Base-by-base conservation (phyloP, 176 grass and related monocot species). In the Avena insularis region DNA sequence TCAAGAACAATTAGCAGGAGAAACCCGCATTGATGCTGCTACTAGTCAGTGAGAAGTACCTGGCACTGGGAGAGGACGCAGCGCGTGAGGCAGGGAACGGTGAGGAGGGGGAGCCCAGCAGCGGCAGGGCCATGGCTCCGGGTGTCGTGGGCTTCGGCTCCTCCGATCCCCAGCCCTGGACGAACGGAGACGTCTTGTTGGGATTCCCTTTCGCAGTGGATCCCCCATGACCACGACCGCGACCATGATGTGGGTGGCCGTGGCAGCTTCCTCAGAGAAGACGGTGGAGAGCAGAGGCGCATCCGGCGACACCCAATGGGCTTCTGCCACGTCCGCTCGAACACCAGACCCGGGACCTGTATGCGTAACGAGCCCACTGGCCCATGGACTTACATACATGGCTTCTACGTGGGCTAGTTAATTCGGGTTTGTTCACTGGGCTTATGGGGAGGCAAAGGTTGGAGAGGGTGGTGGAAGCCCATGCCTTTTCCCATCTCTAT, bases 291-390 rank as follows among this genome's bases (percentile, higher is more conserved):
- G 66, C 3, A n/a, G 78, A 45, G 7, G 27, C 2, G 12, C 79
- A 83, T 79, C 84, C 84, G 12, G 8, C 51, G 35, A 35, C 74
- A 17, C 31, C 85, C 85, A 87, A 79, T 87, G 1, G 80, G 33
- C 61, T 40, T 21, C 9, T 6, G 1, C 77, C 84, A 83, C 84
- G 79, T 83, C 11, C 40, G 40, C 40, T 43, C 0, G 6, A 43
- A 43, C 40, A 43, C 40, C 40, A 43, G 40, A 43, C 40, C 40
- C 40, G 40, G 40, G 40, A 43, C 40, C 40, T 43, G 40, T 8
- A 43, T 7, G 40, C 40, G 6, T 43, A 43, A 43, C 40, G 40
- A 43, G 40, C 40, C 40, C 40, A 43, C 1, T 43, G 40, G 40
- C 6, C 40, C 40, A 43, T 43, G 1, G 40, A 43, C 1, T 43